Base-by-base conservation (phyloP, 257 asterid genomes). In the Solanum chmielewskii region DNA sequence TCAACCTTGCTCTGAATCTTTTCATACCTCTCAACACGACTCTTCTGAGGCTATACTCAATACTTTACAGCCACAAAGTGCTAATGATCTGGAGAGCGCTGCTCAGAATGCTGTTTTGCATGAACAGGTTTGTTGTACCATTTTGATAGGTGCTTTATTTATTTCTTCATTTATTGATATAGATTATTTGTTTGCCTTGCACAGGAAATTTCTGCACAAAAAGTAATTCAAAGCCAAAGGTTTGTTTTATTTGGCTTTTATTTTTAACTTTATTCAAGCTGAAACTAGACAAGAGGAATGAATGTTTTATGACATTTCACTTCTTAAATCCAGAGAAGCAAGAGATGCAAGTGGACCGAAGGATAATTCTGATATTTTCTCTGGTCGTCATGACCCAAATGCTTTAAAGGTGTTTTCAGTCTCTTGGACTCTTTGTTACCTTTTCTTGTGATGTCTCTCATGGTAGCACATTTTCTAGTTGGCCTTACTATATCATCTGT, bases 131-230 rank as follows among this genome's bases (percentile, higher is more conserved):
- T 77, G 86, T 78, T 18, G 11, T 87, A 68, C 87, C 77, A 33
- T 41, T 23, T 11, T 60, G 44, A 12, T 47, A 11, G 64, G 45
- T 62, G 33, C 68, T 49, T 70, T 83, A 87, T 66, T 85, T 33
- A 14, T 73, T 87, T 87, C 71, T 73, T 66, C 87, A 44, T 85
- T 74, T 29, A 47, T 60, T 89, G 87, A 60, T 89, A 75, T 90
- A 41, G 77, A 83, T 16, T 85, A 35, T 49, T 75, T 75, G n/a
- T 29, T 75, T 88, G 75, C 64, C 78, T 56, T 44, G 90, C 92
- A 86, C 95, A 97, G 99, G 99, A 97, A 92, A 76, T 95, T 77
- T 95, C 97, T 77, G 91, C 99, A 45, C 98, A 95, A 83, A 93
- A 91, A 93, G 90, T 97, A 82, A 93, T 97, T 87, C 97, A 94